Base-by-base conservation (phyloP, 257 asterid species). In the Striga asiatica region DNA sequence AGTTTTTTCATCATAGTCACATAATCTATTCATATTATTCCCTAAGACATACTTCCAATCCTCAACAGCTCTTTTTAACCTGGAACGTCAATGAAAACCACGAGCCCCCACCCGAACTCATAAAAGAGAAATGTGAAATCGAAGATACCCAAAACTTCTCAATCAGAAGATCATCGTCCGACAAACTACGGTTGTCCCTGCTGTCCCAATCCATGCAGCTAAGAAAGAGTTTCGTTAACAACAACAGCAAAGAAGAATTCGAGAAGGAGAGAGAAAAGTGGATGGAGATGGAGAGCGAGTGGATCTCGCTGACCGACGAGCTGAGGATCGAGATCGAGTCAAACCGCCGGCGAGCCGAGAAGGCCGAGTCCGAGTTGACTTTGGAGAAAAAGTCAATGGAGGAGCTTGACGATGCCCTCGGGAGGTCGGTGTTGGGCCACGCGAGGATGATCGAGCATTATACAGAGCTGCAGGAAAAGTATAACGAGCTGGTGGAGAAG, bases 231-330 rank as follows among this genome's bases (percentile, higher is more conserved):
- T 69, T 66, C 8, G 66, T 75, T 7, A 41, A 22, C 59, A 48
- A 22, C n/a, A 62, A 62, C 17, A 74, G 58, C 10, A 79, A 58
- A 45, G 97, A 81, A 66, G 99, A 92, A 45, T 67, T 88, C 3
- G 97, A 92, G 76, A 81, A 79, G 67, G 97, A 88, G 70, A 71
- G 95, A 53, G 60, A 91, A 29, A 80, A 74, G 58, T 92, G 95
- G 97, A 82, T 80, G 70, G 99, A 92, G 66, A 88, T 84, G 94
- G 99, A 88, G 71, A 92, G 99, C 4, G 95, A 85, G 7, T 92
- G 97, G 99, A 92, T 92, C 19, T 92, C 94, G 35, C 71, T 92
- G 5, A 92, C 99, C 2, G 99, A 88, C 42, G 99, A 92, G 62
- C 62, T 92, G 57, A 78, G 99, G 62, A 82, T 84, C 9, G 97